Percentiles rank a stretch among this genome's conserved stretches.
Evolutionary conservation across 1,139 yeast species (phyloP).

Genomic region (Scheffersomyces parashehatae): DNA sequence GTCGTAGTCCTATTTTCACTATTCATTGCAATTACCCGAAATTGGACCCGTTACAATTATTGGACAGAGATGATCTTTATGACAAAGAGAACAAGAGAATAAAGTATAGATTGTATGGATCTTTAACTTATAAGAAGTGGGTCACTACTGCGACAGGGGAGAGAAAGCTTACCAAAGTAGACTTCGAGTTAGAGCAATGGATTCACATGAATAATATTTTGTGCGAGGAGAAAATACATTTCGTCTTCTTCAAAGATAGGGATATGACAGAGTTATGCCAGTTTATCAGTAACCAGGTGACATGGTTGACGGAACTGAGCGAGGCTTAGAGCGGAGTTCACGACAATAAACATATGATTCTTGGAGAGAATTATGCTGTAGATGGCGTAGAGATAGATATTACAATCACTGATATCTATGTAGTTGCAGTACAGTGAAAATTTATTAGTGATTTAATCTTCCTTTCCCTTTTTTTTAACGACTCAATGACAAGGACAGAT

Average conservation of each 20-base stretch:
- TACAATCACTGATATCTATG: too few relatives aligned
- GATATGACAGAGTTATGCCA: slow-evolving; percentile 27
- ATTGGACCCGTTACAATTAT: slow-evolving; percentile 32
- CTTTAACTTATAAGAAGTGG: slow-evolving; percentile 19
- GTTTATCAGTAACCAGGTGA: slow-evolving; percentile 30
- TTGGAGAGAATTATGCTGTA: too few relatives aligned
- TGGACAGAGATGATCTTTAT: slow-evolving; percentile 26
- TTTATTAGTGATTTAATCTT: too few relatives aligned
- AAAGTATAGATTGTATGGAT: slow-evolving; percentile 33
- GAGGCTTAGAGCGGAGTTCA: too few relatives aligned
- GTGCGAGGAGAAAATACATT: slow-evolving; percentile 27
- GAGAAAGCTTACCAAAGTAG: slow-evolving; percentile 13
- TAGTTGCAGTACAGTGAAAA: too few relatives aligned
- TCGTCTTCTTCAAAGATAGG: slow-evolving; percentile 25
- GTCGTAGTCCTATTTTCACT: slow-evolving; percentile 25
- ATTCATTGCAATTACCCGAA: slow-evolving; percentile 44
- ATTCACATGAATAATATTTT: slow-evolving; percentile 25
- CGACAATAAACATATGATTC: too few relatives aligned
- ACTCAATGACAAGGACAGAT: too few relatives aligned
- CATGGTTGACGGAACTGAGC: too few relatives aligned
- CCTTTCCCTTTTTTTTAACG: too few relatives aligned
- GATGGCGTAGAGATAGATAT: too few relatives aligned
- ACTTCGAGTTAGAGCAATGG: slow-evolving; percentile 42
- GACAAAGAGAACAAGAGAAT: slow-evolving; percentile 26
- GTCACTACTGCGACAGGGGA: slow-evolving; percentile 6